Base-by-base conservation (phyloP, 139 green algal genomes). In the Protoeuglena noctilucae region DNA sequence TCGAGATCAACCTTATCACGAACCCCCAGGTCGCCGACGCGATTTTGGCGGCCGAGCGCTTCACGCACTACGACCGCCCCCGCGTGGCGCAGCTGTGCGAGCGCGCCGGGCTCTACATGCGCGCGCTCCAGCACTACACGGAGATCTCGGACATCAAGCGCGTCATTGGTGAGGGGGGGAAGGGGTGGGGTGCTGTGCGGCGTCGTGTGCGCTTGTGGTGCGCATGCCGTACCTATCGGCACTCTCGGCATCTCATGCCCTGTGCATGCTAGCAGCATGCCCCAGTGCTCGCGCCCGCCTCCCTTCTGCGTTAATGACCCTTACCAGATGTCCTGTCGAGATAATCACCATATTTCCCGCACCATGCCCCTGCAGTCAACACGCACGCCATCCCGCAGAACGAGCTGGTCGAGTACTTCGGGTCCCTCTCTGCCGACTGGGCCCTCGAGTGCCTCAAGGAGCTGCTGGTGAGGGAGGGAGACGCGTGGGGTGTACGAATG, bases 1-100 rank as follows among this genome's bases (percentile, higher is more conserved):
- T 99, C 61, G 91, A 99, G 72, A 95, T 99, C 74, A 99, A 99
- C 79, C 69, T 99, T 55, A 70, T 99, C 51, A 95, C 91, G 57
- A 96, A 94, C 69, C 90, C 91, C 27, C 66, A 82, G 67, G 85
- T 98, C 1, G 92, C 90, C 5, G 92, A 99, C 60, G 92, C 92
- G 3, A 97, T 99, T 66, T 63, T 99, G 54, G 86, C 76, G 40
- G 92, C 89, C 57, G 80, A 78, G 56, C 88, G 78, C 55, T 78
- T 99, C 28, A 92, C 78, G 5, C 86, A 97, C 74, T 99, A 98
- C 61, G 92, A 99, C 72, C 72, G 82, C 3, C 92, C 92, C 6
- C 79, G 89, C 54, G 81, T 97, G 40, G 89, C 88, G 22, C 88
- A 98, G 80, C 78, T 98, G 54, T 95, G 86, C 63, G 92, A 99